phyloP scores from a whole-genome alignment of 345 rosid species.

The Triadica sebifera region DNA sequence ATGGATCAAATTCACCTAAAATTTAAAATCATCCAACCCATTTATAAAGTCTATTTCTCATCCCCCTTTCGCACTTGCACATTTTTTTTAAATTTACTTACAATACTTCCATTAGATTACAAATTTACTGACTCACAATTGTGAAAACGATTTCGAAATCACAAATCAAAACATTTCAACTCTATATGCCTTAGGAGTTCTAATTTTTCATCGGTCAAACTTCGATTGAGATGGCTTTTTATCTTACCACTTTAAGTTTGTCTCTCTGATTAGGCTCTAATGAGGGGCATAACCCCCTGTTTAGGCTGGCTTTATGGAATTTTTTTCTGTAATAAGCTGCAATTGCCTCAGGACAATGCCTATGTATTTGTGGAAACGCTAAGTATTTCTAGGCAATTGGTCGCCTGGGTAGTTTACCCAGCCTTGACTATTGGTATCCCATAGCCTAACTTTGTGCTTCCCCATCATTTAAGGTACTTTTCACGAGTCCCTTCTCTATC shows the following conservation, averaged over 20 bases:
- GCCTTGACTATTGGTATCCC: slow-evolving; percentile 8
- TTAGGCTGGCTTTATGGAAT: slow-evolving; percentile 27
- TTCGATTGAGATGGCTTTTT: slow-evolving; percentile 18
- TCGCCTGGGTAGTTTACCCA: not conserved
- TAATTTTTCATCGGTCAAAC: slow-evolving; percentile 29
- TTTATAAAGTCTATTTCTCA: too few relatives aligned
- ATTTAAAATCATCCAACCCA: too few relatives aligned
- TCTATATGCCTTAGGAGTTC: too few relatives aligned
- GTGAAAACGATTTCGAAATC: too few relatives aligned
- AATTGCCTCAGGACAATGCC: not conserved
- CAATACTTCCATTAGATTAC: too few relatives aligned
- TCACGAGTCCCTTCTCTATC: not conserved
- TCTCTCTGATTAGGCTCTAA: slow-evolving; percentile 27
- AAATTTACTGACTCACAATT: too few relatives aligned
- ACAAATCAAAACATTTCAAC: too few relatives aligned
- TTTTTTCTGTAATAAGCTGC: not conserved
- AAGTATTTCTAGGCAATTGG: not conserved
- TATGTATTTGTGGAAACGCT: not conserved
- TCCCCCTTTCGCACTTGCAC: too few relatives aligned
- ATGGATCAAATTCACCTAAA: too few relatives aligned
- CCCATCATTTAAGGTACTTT: not conserved
- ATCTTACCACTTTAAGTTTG: slow-evolving; percentile 21
- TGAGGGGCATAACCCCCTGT: slow-evolving; percentile 36
- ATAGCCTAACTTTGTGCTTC: too few relatives aligned
- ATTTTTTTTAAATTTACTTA: too few relatives aligned